A percentile compares a stretch with the other conserved stretches of the same genome.
These are phyloP conservation scores for Suhomyces guaymorum DNA, from an alignment of 1,139 yeast genomes.

Conservation along the genomic window DNA sequence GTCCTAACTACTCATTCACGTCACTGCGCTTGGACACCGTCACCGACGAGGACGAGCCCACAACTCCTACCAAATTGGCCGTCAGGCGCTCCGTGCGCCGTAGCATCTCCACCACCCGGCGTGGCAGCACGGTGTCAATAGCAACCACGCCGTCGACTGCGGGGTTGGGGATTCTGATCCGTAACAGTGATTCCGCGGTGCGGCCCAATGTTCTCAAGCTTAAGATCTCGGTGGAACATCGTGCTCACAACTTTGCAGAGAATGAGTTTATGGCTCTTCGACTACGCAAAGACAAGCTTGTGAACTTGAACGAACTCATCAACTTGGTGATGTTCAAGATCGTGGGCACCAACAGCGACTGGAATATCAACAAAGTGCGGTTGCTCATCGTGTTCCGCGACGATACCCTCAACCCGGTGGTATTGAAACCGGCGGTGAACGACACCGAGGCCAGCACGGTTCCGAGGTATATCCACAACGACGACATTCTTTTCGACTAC, in stretches of 20 bases:
- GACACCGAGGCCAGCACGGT: slow-evolving; percentile 2
- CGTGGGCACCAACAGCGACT: slow-evolving; percentile 19
- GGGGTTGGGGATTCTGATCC: slow-evolving; percentile 10
- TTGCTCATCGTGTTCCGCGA: slow-evolving; percentile 29
- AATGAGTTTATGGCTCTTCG: slow-evolving; percentile 23
- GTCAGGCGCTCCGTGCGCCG: background rate
- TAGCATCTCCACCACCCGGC: background rate
- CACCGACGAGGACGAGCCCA: slow-evolving; percentile 6
- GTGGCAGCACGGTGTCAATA: too few relatives aligned
- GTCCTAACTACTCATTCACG: background rate
- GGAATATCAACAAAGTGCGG: slow-evolving; percentile 20
- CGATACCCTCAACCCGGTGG: slow-evolving; percentile 26
- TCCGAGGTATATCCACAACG: slow-evolving; percentile 11
- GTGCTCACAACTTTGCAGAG: slow-evolving; percentile 4
- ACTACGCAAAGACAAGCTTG: slow-evolving; percentile 30
- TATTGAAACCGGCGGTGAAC: slow-evolving; percentile 20
- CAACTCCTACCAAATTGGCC: slow-evolving; percentile 7
- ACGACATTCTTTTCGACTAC: slow-evolving; percentile 30
- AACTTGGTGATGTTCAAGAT: slow-evolving; percentile 26
- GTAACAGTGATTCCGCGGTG: too few relatives aligned
- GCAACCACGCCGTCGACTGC: too few relatives aligned
- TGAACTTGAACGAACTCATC: slow-evolving; percentile 27
- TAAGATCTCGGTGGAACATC: slow-evolving; percentile 20
- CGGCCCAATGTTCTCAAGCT: slow-evolving; percentile 19
- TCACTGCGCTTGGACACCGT: slow-evolving; percentile 3